Evolutionary conservation across 352 stramenopile species (phyloP).

Genomic region (Pythium rishiriense): DNA sequence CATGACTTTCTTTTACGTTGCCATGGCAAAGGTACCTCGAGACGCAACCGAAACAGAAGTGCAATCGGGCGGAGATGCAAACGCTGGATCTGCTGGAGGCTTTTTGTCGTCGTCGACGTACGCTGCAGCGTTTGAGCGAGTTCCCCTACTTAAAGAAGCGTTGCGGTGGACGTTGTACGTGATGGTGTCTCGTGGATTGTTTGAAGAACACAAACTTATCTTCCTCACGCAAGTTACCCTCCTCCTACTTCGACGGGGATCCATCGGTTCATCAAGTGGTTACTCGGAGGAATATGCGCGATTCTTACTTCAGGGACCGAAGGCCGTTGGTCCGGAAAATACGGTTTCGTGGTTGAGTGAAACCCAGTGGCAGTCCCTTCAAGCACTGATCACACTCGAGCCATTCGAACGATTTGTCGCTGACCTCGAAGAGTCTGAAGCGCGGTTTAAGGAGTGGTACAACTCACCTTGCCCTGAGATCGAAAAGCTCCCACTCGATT

Average conservation of each 20-base stretch:
- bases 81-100: slow-evolving; percentile 5
- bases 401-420: slow-evolving; percentile 85
- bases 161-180: slow-evolving; percentile 88
- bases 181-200: slow-evolving; percentile 89
- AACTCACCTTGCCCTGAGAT: slow-evolving; percentile 79
- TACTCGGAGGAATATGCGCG: slow-evolving; percentile 74
- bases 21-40: slow-evolving; percentile 66
- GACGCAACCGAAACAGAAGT: not conserved
- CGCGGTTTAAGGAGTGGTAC: slow-evolving; percentile 93
- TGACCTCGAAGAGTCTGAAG: slow-evolving; percentile 89
- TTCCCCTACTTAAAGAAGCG: slow-evolving; percentile 63
- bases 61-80: not conserved
- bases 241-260: slow-evolving; percentile 66
- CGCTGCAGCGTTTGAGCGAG: slow-evolving; percentile 50
- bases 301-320: slow-evolving; percentile 82
- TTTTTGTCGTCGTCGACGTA: slow-evolving; percentile 37
- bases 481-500: slow-evolving; percentile 91
- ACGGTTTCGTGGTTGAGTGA: slow-evolving; percentile 85
- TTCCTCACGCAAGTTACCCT: slow-evolving; percentile 90
- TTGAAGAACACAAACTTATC: slow-evolving; percentile 91
- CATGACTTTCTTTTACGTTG: slow-evolving; percentile 87
- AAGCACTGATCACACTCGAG: slow-evolving; percentile 73
- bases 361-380: slow-evolving; percentile 81
- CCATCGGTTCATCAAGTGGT: slow-evolving; percentile 56
- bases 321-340: slow-evolving; percentile 65